A percentile compares a stretch with the other conserved stretches of the same genome.
Conservation (phyloP, 306 rosid species). For the Glycine tomentella region DNA sequence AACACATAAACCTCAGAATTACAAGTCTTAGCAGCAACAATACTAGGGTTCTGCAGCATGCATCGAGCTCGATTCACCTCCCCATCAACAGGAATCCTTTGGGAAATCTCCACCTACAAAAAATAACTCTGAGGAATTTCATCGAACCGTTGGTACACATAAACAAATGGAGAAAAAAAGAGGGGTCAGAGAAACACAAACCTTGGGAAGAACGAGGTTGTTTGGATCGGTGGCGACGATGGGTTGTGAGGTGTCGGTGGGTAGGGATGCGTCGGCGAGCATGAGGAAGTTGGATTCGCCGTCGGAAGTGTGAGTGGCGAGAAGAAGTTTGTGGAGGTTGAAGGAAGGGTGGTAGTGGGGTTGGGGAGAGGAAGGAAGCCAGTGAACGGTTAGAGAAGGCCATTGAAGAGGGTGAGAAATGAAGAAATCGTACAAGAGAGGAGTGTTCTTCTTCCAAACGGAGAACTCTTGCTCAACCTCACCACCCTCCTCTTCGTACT, state of each 20-base stretch:
- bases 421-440: too few relatives aligned
- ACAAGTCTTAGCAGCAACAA: constrained; percentile 84
- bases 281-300: constrained; percentile 73
- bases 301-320: constrained; percentile 82
- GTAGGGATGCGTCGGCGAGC: constrained; percentile 56
- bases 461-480: too few relatives aligned
- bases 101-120: constrained; percentile 70
- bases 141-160: constrained; percentile 10
- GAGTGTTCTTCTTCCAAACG: too few relatives aligned
- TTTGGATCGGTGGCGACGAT: neutral
- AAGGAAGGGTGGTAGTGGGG: constrained; percentile 63
- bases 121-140: constrained; percentile 18
- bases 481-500: constrained; percentile 29
- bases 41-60: constrained; percentile 78
- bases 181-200: too few relatives aligned
- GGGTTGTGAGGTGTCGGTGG: constrained; percentile 67
- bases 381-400: constrained; percentile 95
- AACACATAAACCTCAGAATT: constrained; percentile 82
- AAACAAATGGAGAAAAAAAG: too few relatives aligned
- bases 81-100: constrained; percentile 78
- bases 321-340: constrained; percentile 67
- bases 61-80: constrained; percentile 91
- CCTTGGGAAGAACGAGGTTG: too few relatives aligned
- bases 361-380: constrained; percentile 50
- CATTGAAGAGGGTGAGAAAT: constrained; percentile 47